Evolutionary conservation across 2,329 filamentous ascomycete genomes (phyloP).

Genomic region (Penicillium hesseltinei): DNA sequence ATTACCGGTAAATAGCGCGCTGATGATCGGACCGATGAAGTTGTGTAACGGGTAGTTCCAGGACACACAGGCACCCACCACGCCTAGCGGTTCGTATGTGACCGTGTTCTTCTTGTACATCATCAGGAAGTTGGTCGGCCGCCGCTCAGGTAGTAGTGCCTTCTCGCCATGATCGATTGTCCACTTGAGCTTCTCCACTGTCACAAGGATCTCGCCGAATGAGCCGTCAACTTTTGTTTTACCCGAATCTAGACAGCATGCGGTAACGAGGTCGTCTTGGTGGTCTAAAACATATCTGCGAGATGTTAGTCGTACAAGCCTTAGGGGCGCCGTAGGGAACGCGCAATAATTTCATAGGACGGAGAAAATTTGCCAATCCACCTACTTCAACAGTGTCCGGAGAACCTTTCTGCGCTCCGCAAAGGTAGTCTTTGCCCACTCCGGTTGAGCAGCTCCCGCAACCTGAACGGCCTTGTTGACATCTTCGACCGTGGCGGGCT

Average conservation of each 20-base stretch:
- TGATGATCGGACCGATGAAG: conserved; percentile 85
- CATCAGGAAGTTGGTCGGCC: conserved; percentile 91
- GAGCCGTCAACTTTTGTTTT: conserved; percentile 95
- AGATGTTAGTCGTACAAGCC: not conserved
- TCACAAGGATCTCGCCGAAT: conserved; percentile 92
- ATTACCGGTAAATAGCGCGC: conserved; percentile 86
- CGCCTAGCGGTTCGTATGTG: conserved; percentile 84
- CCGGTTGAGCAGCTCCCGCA: conserved; percentile 69
- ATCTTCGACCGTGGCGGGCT: conserved; percentile 70
- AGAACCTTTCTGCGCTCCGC: conserved; percentile 74
- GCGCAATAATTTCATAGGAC: not conserved
- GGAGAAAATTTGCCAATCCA: conserved; percentile 1
- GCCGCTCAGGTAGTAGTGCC: conserved; percentile 66
- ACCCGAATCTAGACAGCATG: conserved; percentile 87
- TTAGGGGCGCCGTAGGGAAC: not conserved
- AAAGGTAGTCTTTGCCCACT: conserved; percentile 78
- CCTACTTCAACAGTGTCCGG: conserved; percentile 68
- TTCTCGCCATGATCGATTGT: conserved; percentile 86
- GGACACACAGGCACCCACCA: conserved; percentile 87
- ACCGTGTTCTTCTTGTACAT: conserved; percentile 92
- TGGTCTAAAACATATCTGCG: conserved; percentile 74
- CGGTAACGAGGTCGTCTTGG: conserved; percentile 79
- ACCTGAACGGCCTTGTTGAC: conserved; percentile 77
- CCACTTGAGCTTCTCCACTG: conserved; percentile 91
- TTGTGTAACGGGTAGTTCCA: conserved; percentile 99